Conservation (phyloP, 2,329 filamentous ascomycete genomes). For the Verticillium alfalfae region DNA sequence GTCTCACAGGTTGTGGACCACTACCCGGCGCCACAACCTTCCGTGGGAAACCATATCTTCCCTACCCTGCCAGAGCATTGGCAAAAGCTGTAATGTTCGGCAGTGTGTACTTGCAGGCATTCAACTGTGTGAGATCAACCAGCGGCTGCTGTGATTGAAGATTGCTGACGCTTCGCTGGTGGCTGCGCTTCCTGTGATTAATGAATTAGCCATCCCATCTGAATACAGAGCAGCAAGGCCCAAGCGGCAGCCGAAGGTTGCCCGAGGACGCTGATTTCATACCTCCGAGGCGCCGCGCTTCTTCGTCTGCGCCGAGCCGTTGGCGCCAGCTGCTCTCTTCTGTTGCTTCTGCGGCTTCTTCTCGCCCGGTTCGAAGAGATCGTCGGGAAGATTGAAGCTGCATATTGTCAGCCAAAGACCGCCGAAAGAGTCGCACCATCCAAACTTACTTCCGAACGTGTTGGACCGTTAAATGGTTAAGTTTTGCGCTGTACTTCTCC, state of each 20-base stretch:
- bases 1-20: neutral
- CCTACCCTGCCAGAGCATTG: neutral
- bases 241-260: neutral
- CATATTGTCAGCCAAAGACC: neutral
- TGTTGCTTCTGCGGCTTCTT: slow-evolving; percentile 55
- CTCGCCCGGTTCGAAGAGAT: slow-evolving; percentile 83
- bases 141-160: slow-evolving; percentile 30
- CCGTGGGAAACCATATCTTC: neutral
- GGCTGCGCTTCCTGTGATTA: slow-evolving; percentile 26
- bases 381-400: slow-evolving; percentile 82
- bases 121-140: slow-evolving; percentile 19
- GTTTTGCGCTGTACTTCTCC: slow-evolving; percentile 67
- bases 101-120: neutral
- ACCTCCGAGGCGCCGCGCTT: slow-evolving; percentile 46
- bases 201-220: neutral
- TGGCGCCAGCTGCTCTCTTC: slow-evolving; percentile 22
- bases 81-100: neutral
- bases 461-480: slow-evolving; percentile 74
- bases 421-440: neutral
- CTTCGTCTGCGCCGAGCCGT: slow-evolving; percentile 33
- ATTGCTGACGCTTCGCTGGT: slow-evolving; percentile 34
- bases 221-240: neutral
- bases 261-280: slow-evolving; percentile 3
- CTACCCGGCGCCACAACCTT: neutral
- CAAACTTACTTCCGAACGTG: slow-evolving; percentile 75